Evolutionary conservation across 2,329 filamentous ascomycete species (phyloP), one percentile per base, ranked within the genome.

Genomic region (Plectosphaerella plurivora): DNA sequence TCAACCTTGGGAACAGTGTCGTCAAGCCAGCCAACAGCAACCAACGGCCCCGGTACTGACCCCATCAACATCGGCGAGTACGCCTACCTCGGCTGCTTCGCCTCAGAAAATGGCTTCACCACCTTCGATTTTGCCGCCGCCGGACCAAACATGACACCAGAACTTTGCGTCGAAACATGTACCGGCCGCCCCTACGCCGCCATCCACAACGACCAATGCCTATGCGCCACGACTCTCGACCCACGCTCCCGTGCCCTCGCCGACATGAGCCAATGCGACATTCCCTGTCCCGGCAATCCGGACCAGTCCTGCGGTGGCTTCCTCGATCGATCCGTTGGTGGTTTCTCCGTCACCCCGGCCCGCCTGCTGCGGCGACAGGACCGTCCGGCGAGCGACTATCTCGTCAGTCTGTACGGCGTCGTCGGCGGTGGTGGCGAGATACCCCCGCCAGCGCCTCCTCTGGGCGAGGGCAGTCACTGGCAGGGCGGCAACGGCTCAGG

Each of bases 321-420:
- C 20, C 41, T 44, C 41, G 18, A n/a, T 2, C 10, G 11, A 2
- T 16, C 16, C 41, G 51, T 63, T 14, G 50, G 54, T 24, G 44
- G 37, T 41, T 51, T 51, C 5, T 51, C 51, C 24, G 35, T 49
- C n/a, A 25, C 53, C 8, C 28, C 47, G 41, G 53, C 45, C n/a
- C 16, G 57, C 18, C 36, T 51, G 33, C 20, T 49, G 9, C 55
- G 52, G 4, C 56, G 56, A 16, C 51, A 49, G 25, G 56, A 52
- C 7, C 41, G 60, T 3, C 63, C 65, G 4, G 55, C 58, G 0
- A 55, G 57, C 52, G 62, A 59, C 41, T 58, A 65, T 39, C 66
- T 77, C 7, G 64, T 78, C 16, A 76, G 70, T 2, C 61, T 78
- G 12, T 79, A 78, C 63, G 73, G 65, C 45, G 62, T 67, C 51